Evolutionary conservation across 2,329 filamentous ascomycete genomes (phyloP).

Genomic region (Curvularia verruculosa): DNA sequence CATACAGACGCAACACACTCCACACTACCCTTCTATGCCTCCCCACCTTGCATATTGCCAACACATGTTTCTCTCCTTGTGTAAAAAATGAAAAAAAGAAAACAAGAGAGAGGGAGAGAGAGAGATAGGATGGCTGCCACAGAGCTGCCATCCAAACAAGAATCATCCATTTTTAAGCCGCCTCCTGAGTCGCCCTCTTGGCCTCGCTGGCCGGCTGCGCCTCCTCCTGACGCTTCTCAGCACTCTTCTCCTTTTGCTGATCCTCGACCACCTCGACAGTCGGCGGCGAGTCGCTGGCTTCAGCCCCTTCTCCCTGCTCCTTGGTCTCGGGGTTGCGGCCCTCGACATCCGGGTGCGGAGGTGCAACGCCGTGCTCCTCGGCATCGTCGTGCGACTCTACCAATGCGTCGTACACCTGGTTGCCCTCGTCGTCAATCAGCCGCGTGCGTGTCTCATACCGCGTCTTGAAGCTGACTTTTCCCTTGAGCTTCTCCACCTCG

Average conservation of each 20-base stretch:
- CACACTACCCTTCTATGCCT: slow-evolving; percentile 5
- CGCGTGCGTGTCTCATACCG: slow-evolving; percentile 94
- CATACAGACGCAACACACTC: slow-evolving; percentile 15
- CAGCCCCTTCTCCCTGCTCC: slow-evolving; percentile 48
- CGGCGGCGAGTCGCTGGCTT: slow-evolving; percentile 51
- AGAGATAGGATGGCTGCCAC: neutral
- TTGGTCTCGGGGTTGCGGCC: slow-evolving; percentile 64
- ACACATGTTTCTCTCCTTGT: slow-evolving; percentile 21
- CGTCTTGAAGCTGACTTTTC: slow-evolving; percentile 94
- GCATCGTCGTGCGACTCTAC: slow-evolving; percentile 44
- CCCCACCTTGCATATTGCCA: slow-evolving; percentile 17
- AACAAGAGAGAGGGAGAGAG: neutral
- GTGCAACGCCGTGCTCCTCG: slow-evolving; percentile 51
- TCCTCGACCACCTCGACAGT: slow-evolving; percentile 51
- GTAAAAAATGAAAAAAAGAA: slow-evolving; percentile 21
- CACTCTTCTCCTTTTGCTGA: slow-evolving; percentile 53
- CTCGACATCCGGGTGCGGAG: slow-evolving; percentile 63
- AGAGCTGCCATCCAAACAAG: slow-evolving; percentile 4
- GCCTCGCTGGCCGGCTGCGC: slow-evolving; percentile 49
- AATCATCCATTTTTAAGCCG: slow-evolving; percentile 23
- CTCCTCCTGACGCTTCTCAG: slow-evolving; percentile 45
- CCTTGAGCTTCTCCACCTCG: slow-evolving; percentile 81
- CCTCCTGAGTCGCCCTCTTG: slow-evolving; percentile 40
- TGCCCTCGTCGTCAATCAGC: slow-evolving; percentile 78
- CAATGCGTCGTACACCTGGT: slow-evolving; percentile 67